Percentiles rank a stretch among this genome's conserved stretches.
phyloP scores from a whole-genome alignment of 331 rosid genomes.

The Stylosanthes scabra region DNA sequence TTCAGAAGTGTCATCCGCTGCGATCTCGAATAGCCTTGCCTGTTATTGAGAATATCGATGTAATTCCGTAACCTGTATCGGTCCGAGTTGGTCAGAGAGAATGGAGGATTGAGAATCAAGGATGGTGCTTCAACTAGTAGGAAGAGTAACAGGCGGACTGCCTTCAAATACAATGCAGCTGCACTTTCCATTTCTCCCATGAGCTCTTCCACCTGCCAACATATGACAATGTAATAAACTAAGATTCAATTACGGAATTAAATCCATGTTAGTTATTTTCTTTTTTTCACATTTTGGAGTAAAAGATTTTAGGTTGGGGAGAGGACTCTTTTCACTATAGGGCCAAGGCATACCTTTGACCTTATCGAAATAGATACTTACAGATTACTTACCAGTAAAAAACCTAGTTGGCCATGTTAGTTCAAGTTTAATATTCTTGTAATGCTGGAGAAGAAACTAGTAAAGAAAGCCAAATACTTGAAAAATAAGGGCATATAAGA shows the following conservation, averaged over 20 bases:
- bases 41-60: slow-evolving; percentile 74
- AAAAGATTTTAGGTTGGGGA: too few relatives aligned
- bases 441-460: not conserved
- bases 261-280: slow-evolving; percentile 1
- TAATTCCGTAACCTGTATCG: slow-evolving; percentile 84
- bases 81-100: slow-evolving; percentile 83
- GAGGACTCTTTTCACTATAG: too few relatives aligned
- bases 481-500: too few relatives aligned
- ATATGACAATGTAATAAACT: slow-evolving; percentile 10
- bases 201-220: slow-evolving; percentile 89
- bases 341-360: too few relatives aligned
- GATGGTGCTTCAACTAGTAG: slow-evolving; percentile 94
- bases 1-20: slow-evolving; percentile 73
- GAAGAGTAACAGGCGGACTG: slow-evolving; percentile 68
- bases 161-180: slow-evolving; percentile 71
- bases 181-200: slow-evolving; percentile 86
- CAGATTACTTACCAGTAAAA: too few relatives aligned
- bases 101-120: slow-evolving; percentile 90
- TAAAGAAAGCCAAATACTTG: too few relatives aligned
- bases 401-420: not conserved
- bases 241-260: slow-evolving; percentile 22
- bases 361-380: too few relatives aligned
- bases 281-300: too few relatives aligned
- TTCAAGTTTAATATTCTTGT: slow-evolving; percentile 8
- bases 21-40: slow-evolving; percentile 85